These are phyloP conservation scores for Penicillium decumbens DNA, from an alignment of 2,329 filamentous ascomycete species.

Conservation along the genomic window DNA sequence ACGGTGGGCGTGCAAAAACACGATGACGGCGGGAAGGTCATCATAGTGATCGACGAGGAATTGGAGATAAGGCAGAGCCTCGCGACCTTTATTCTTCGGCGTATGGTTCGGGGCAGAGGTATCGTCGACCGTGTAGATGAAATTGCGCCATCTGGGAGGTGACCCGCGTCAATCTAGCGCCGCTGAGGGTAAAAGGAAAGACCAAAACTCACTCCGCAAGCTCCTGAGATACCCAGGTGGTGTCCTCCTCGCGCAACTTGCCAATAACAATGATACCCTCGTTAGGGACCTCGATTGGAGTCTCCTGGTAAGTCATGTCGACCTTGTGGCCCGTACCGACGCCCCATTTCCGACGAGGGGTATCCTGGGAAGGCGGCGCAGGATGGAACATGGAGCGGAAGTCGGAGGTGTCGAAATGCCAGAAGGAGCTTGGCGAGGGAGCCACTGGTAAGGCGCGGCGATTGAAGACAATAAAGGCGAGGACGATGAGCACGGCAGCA, in stretches of 20 bases:
- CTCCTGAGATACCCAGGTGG: conserved; percentile 44
- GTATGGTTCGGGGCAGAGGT: conserved; percentile 28
- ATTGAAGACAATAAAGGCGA: conserved; percentile 28
- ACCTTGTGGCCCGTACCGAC: conserved; percentile 12
- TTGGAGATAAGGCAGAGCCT: conserved; percentile 45
- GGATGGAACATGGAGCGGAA: conserved; percentile 14
- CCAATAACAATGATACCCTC: conserved; percentile 45
- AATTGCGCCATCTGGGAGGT: conserved; percentile 41
- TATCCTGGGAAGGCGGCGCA: conserved; percentile 3
- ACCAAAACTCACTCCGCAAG: conserved; percentile 39
- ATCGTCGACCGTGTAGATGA: conserved; percentile 44
- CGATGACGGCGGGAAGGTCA: conserved; percentile 47
- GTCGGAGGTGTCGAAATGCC: conserved; percentile 25
- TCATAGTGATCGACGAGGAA: conserved; percentile 47
- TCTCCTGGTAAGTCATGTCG: conserved; percentile 24
- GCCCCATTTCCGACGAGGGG: conserved; percentile 21
- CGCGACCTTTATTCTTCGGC: conserved; percentile 43
- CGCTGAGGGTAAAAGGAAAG: not conserved
- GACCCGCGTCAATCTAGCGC: conserved; percentile 1
- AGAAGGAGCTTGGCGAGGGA: conserved; percentile 23
- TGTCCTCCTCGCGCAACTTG: conserved; percentile 41
- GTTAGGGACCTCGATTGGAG: conserved; percentile 30
- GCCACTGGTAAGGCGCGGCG: conserved; percentile 19
- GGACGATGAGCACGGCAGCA: conserved; percentile 30
- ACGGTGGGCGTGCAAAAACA: conserved; percentile 57